A percentile compares a stretch with the other conserved stretches of the same genome.
Evolutionary conservation across 371 early-diverging fungal species (phyloP).

Genomic region (Vavraia culicis): DNA sequence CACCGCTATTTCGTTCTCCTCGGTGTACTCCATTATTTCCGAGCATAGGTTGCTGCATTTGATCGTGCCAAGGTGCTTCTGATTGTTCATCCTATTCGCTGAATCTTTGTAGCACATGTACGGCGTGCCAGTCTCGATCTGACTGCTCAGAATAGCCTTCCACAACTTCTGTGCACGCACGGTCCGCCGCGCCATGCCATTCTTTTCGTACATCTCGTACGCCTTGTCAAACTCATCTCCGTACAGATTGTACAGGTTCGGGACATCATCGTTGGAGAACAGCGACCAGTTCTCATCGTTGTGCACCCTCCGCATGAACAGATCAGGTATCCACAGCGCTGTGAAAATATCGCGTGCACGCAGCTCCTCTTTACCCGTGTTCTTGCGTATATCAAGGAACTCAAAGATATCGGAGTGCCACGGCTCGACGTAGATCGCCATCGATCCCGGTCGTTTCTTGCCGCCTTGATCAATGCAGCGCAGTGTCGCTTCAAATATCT

Average conservation of each 20-base stretch:
- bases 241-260: slow-evolving; percentile 68
- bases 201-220: slow-evolving; percentile 63
- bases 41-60: slow-evolving; percentile 52
- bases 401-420: slow-evolving; percentile 96
- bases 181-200: slow-evolving; percentile 56
- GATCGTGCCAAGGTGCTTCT: slow-evolving; percentile 80
- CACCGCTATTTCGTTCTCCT: slow-evolving; percentile 84
- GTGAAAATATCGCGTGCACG: slow-evolving; percentile 87
- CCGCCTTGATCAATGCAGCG: slow-evolving; percentile 96
- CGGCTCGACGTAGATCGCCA: slow-evolving; percentile 92
- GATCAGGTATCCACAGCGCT: slow-evolving; percentile 92
- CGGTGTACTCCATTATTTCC: slow-evolving; percentile 78
- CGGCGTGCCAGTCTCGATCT: slow-evolving; percentile 94
- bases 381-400: slow-evolving; percentile 86
- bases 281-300: slow-evolving; percentile 74
- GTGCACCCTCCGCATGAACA: slow-evolving; percentile 93
- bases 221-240: slow-evolving; percentile 72
- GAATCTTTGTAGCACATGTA: slow-evolving; percentile 97
- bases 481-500: slow-evolving; percentile 87
- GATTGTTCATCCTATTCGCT: slow-evolving; percentile 85
- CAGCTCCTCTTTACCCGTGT: slow-evolving; percentile 85
- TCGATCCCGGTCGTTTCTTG: slow-evolving; percentile 90
- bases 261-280: slow-evolving; percentile 85
- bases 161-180: slow-evolving; percentile 78
- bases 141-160: slow-evolving; percentile 83